These are phyloP conservation scores for Setaria italica DNA, from an alignment of 202 grass and related monocot genomes.

Conservation along the genomic window DNA sequence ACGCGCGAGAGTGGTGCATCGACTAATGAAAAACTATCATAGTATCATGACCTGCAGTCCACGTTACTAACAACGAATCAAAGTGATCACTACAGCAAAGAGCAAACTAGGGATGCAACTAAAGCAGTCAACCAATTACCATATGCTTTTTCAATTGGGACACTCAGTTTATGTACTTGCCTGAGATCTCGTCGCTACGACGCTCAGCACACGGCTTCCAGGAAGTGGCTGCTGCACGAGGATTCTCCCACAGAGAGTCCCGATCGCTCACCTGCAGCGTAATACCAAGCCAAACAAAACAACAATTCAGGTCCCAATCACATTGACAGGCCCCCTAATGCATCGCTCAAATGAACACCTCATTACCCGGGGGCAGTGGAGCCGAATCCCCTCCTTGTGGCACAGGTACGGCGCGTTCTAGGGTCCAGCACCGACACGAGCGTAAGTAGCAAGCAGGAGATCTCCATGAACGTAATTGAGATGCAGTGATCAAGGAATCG, in stretches of 20 bases:
- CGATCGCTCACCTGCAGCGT: slow-evolving; percentile 56
- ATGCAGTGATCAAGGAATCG: background rate
- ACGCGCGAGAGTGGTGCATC: background rate
- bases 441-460: slow-evolving; percentile 40
- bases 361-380: slow-evolving; percentile 84
- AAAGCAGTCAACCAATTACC: background rate
- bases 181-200: slow-evolving; percentile 69
- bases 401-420: slow-evolving; percentile 90
- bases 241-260: slow-evolving; percentile 94
- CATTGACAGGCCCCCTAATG: slow-evolving; percentile 9
- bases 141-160: background rate
- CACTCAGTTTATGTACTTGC: slow-evolving; percentile 47
- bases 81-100: background rate
- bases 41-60: background rate
- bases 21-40: slow-evolving; percentile 3
- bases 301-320: background rate
- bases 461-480: slow-evolving; percentile 3
- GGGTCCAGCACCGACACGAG: slow-evolving; percentile 16
- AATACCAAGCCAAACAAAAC: slow-evolving; percentile 37
- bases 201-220: slow-evolving; percentile 94
- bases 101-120: background rate
- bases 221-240: slow-evolving; percentile 68
- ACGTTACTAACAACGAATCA: background rate
- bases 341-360: slow-evolving; percentile 8
- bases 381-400: slow-evolving; percentile 89